Base-by-base conservation (phyloP, 495 filamentous ascomycete genomes). In the Daldinia concentrica region DNA sequence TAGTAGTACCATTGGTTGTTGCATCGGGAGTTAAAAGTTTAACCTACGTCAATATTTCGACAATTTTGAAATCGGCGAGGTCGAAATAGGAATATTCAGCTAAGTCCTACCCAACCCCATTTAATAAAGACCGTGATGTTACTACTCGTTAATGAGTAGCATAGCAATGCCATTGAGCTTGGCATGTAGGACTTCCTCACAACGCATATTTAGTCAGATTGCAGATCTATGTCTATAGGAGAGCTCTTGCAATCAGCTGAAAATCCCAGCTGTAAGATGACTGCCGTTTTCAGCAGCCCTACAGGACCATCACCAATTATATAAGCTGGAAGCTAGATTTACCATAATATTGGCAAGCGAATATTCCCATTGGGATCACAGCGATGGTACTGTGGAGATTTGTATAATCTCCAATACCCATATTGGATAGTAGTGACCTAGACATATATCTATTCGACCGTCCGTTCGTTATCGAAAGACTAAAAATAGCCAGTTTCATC, bases 11-110 rank as follows among this genome's bases (percentile, higher is more conserved):
- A 14, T 17, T 29, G 7, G 29, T 30, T 15, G 15, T 17, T 1
- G 24, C 1, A 41, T 41, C 4, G 6, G 43, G 5, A 22, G 17
- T 36, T 45, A 27, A 62, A 62, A 9, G n/a, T 68, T 39, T 43
- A 58, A 68, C 56, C 58, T 34, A 12, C 50, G 0, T 57, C 65
- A 62, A 68, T 67, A 67, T 37, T 62, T 17, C 8, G 36, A 26
- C 37, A 43, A 19, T 29, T 37, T 32, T 6, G 51, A 62, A 22
- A 19, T 7, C 11, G 14, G 4, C 14, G 12, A 19, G 36, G 6
- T 41, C 29, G 14, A 50, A 62, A 57, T 34, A 15, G 29, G 65
- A 57, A 50, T 11, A 19, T 43, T 68, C 58, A 68, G 65, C 65
- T 62, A 3, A 57, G 63, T 66, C 30, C 54, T 58, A 58, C 37